A percentile compares a stretch with the other conserved stretches of the same genome.
Evolutionary conservation across 2,329 filamentous ascomycete genomes (phyloP).

Genomic region (Sclerotinia borealis): DNA sequence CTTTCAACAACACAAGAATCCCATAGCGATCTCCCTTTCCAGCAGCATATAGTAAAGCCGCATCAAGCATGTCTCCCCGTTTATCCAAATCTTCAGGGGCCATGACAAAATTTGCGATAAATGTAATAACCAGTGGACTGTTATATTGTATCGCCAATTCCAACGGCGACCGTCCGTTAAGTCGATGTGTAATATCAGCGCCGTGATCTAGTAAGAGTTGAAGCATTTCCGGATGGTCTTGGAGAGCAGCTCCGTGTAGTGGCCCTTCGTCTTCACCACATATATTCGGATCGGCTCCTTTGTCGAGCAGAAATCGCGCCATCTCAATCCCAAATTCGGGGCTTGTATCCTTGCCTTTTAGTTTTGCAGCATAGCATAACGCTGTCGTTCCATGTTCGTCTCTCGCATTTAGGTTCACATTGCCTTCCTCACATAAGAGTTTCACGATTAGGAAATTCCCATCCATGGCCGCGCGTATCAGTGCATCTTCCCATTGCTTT

Average conservation of each 20-base stretch:
- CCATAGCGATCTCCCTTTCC: background rate
- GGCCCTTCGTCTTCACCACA: background rate
- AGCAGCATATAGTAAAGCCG: slow-evolving; percentile 4
- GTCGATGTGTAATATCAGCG: slow-evolving; percentile 13
- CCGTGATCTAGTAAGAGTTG: slow-evolving; percentile 14
- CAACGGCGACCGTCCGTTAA: slow-evolving; percentile 4
- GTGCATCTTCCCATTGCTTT: slow-evolving; percentile 12
- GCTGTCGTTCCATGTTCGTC: slow-evolving; percentile 11
- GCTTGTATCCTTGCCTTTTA: background rate
- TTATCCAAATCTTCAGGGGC: background rate
- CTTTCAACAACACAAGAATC: slow-evolving; percentile 11
- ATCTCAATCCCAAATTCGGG: slow-evolving; percentile 12
- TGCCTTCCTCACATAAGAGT: slow-evolving; percentile 9
- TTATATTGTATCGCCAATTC: slow-evolving; percentile 14
- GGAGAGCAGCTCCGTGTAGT: slow-evolving; percentile 13
- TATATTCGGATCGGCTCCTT: slow-evolving; percentile 17
- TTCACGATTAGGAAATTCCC: slow-evolving; percentile 18
- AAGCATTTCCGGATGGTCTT: background rate
- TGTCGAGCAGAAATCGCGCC: slow-evolving; percentile 13
- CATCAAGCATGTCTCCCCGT: slow-evolving; percentile 4
- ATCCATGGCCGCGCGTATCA: slow-evolving; percentile 11
- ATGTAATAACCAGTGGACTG: background rate
- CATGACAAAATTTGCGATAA: slow-evolving; percentile 4
- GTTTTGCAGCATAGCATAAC: slow-evolving; percentile 12
- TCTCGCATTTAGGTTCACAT: slow-evolving; percentile 11